Percentiles rank a stretch among this genome's conserved stretches.
These are phyloP conservation scores for Amylostereum areolatum DNA, from an alignment of 1,284 basidiomycete genomes.

Conservation along the genomic window DNA sequence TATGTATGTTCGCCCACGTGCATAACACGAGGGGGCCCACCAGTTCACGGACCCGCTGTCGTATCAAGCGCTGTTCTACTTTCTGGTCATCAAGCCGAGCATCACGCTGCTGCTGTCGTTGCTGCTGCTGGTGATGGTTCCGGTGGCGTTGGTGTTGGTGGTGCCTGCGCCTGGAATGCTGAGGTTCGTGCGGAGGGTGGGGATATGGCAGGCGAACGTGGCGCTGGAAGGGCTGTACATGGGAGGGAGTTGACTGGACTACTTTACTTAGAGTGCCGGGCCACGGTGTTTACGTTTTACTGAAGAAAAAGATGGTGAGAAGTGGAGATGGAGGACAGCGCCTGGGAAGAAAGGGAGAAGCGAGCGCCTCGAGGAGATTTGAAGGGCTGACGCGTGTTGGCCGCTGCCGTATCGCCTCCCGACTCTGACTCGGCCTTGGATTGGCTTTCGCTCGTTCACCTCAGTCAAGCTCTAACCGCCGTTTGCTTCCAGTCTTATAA, in stretches of 20 bases:
- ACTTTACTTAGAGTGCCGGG: too few relatives aligned
- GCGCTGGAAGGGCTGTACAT: conserved; percentile 70
- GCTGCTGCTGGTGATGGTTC: conserved; percentile 46
- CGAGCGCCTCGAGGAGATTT: too few relatives aligned
- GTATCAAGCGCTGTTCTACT: conserved; percentile 79
- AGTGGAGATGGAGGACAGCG: too few relatives aligned
- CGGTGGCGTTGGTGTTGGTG: conserved; percentile 51
- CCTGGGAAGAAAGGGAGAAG: too few relatives aligned
- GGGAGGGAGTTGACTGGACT: conserved; percentile 17
- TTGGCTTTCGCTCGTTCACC: too few relatives aligned
- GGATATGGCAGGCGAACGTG: conserved; percentile 75
- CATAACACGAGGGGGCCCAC: conserved; percentile 5
- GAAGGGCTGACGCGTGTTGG: too few relatives aligned
- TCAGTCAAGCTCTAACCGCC: too few relatives aligned
- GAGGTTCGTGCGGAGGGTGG: conserved; percentile 55
- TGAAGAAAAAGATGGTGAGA: too few relatives aligned
- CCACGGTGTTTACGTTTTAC: not conserved
- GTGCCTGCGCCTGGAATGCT: conserved; percentile 62
- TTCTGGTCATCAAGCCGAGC: conserved; percentile 75
- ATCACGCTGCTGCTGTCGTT: conserved; percentile 67
- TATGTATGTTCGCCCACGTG: conserved; percentile 1
- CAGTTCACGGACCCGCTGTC: conserved; percentile 75
- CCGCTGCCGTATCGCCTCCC: too few relatives aligned
- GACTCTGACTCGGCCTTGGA: too few relatives aligned
- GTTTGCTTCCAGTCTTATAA: too few relatives aligned